Evolutionary conservation across 495 filamentous ascomycete genomes (phyloP), one percentile per base, ranked within the genome.

Genomic region (Peziza echinospora): DNA sequence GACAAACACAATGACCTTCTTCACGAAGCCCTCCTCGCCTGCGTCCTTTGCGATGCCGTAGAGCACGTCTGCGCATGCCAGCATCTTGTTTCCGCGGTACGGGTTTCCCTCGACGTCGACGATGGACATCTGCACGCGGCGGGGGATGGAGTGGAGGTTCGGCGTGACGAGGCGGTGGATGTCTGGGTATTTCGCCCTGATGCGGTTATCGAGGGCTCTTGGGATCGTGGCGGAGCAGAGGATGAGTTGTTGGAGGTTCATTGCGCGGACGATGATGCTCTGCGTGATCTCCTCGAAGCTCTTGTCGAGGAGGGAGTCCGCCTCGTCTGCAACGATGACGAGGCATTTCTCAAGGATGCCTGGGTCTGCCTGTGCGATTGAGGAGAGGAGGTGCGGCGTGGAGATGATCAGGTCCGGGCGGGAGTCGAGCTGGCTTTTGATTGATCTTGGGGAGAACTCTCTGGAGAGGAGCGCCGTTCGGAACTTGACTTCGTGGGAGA

Each of bases 211-310:
- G 4, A 97, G 71, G 55, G 80, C 79, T 46, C 76, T 73, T 1
- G 89, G 89, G 51, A 97, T 96, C 10, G 89, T 97, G 49, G 89
- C 89, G 3, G 89, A 96, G 67, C 89, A 96, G 47, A 96, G 74
- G 21, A 97, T 72, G n/a, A 96, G 69, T 57, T 93, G 84, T 49
- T 80, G 72, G 7, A 96, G 68, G 0, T 82, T 84, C 1, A 84
- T 78, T 3, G 72, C 69, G 51, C 80, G 76, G 56, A 86, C 78
- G 49, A 96, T 71, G 49, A 96, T 77, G 42, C 73, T 70, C 11
- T 73, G 78, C 1, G 91, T 94, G 23, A 77, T 77, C 1, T 82
- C 79, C 2, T 77, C 64, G 67, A 97, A 97, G 24, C 82, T 84
- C 44, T 84, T 80, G 61, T 97, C 91, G 57, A 96, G 72, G 10